A percentile compares a stretch with the other conserved stretches of the same genome.
Evolutionary conservation across 2,329 filamentous ascomycete species (phyloP).

Genomic region (Calonectria pseudoturangicola): DNA sequence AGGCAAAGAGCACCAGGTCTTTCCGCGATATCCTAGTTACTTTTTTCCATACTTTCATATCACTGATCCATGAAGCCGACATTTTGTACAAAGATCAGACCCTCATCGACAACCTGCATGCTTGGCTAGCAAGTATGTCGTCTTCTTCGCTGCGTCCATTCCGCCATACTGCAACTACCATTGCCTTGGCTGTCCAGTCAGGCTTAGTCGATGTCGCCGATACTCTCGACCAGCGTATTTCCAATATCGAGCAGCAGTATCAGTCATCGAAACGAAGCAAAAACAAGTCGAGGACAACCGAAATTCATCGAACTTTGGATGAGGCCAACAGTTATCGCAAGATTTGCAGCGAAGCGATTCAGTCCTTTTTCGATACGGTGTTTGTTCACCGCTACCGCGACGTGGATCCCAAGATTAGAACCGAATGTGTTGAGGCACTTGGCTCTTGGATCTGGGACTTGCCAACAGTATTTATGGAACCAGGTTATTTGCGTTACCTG

Average conservation of each 20-base stretch:
- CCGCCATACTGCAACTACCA: constrained; percentile 92
- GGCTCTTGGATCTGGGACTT: constrained; percentile 92
- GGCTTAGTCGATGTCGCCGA: constrained; percentile 84
- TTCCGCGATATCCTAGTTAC: constrained; percentile 86
- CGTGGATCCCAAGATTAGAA: constrained; percentile 90
- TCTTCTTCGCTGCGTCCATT: constrained; percentile 92
- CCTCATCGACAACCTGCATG: constrained; percentile 90
- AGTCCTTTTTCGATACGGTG: constrained; percentile 92
- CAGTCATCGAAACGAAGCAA: constrained; percentile 83
- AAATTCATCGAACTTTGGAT: constrained; percentile 82
- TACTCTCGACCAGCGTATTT: constrained; percentile 81
- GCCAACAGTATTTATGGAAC: constrained; percentile 92
- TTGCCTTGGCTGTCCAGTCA: constrained; percentile 86
- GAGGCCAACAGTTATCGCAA: constrained; percentile 83
- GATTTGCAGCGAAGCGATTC: constrained; percentile 81
- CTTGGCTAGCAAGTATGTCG: constrained; percentile 94
- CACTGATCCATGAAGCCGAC: constrained; percentile 87
- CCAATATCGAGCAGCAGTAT: constrained; percentile 85
- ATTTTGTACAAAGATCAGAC: constrained; percentile 85
- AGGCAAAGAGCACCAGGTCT: constrained; percentile 82
- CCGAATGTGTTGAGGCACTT: constrained; percentile 90
- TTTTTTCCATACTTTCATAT: constrained; percentile 87
- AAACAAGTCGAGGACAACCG: constrained; percentile 86
- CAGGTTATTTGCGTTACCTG: constrained; percentile 91
- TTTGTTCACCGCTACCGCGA: constrained; percentile 98